These are phyloP conservation scores for Thielaviopsis musarum DNA, from an alignment of 2,329 filamentous ascomycete species.

Conservation along the genomic window DNA sequence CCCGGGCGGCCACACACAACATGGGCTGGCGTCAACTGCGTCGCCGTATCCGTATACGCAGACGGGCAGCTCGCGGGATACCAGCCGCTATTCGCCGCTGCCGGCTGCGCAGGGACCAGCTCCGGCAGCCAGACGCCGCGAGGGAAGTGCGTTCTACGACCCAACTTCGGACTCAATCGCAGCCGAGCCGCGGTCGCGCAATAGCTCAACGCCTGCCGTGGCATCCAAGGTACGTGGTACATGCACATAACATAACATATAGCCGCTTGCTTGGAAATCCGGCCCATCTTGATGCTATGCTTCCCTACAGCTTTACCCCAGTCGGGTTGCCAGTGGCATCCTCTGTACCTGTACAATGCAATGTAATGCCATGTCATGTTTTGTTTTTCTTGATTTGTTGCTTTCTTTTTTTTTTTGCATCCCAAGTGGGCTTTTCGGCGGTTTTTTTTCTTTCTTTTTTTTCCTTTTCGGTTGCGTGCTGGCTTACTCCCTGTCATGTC, in stretches of 20 bases:
- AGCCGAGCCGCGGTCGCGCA: constrained; percentile 29
- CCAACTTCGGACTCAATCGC: constrained; percentile 33
- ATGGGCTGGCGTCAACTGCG: constrained; percentile 4
- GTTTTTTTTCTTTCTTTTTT: neutral
- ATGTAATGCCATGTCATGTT: no score
- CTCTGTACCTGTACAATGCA: neutral
- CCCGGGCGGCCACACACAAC: constrained; percentile 10
- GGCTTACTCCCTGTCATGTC: neutral
- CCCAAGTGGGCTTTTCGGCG: neutral
- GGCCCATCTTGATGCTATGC: neutral
- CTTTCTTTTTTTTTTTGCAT: neutral
- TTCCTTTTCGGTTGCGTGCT: neutral
- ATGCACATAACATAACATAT: neutral
- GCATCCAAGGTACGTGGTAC: constrained; percentile 28
- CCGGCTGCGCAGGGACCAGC: constrained; percentile 18
- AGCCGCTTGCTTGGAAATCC: no score
- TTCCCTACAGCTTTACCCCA: neutral
- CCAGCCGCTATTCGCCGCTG: constrained; percentile 9
- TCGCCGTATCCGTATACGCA: neutral
- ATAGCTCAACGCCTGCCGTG: constrained; percentile 18
- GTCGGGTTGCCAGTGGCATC: neutral
- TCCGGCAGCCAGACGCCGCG: constrained; percentile 22
- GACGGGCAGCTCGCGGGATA: neutral
- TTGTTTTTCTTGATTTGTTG: neutral
- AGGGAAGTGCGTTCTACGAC: constrained; percentile 34